phyloP scores from a whole-genome alignment of 73 alveolate species.

The Effrenium voratum region DNA sequence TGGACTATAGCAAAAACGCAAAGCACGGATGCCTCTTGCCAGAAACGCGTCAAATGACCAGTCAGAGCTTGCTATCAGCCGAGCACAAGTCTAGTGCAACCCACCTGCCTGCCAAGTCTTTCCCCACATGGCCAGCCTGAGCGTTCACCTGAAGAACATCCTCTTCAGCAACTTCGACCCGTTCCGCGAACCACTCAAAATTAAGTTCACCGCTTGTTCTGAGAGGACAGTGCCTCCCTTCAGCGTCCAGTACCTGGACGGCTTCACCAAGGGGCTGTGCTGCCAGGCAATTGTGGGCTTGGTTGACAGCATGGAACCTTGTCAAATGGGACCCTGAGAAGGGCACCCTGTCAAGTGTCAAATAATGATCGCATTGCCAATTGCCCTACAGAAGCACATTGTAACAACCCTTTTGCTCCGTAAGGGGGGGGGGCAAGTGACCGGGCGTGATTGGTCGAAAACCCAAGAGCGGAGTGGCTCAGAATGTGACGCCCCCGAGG shows the following conservation, averaged over 20 bases:
- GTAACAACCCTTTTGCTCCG: too few relatives aligned
- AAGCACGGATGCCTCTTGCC: not conserved
- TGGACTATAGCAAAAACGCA: not conserved
- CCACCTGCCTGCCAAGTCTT: not conserved
- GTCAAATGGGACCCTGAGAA: too few relatives aligned
- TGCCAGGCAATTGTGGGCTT: conserved; percentile 3
- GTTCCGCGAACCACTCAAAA: not conserved
- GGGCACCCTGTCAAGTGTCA: not conserved
- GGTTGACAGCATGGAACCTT: not conserved
- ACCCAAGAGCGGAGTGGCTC: not conserved
- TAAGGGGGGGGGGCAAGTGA: not conserved
- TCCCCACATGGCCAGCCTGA: not conserved
- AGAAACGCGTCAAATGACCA: not conserved
- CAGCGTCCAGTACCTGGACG: not conserved
- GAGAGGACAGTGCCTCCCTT: not conserved
- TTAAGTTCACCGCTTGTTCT: not conserved
- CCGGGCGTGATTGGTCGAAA: not conserved
- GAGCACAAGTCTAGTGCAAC: not conserved
- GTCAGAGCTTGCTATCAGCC: not conserved
- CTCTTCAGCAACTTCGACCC: not conserved
- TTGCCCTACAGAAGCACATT: not conserved
- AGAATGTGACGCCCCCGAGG: too few relatives aligned
- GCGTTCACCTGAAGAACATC: not conserved
- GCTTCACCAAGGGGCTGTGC: conserved; percentile 1
- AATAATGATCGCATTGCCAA: not conserved